A percentile compares a stretch with the other conserved stretches of the same genome.
phyloP scores from a whole-genome alignment of 352 stramenopile species.

The Pythium aquatile region DNA sequence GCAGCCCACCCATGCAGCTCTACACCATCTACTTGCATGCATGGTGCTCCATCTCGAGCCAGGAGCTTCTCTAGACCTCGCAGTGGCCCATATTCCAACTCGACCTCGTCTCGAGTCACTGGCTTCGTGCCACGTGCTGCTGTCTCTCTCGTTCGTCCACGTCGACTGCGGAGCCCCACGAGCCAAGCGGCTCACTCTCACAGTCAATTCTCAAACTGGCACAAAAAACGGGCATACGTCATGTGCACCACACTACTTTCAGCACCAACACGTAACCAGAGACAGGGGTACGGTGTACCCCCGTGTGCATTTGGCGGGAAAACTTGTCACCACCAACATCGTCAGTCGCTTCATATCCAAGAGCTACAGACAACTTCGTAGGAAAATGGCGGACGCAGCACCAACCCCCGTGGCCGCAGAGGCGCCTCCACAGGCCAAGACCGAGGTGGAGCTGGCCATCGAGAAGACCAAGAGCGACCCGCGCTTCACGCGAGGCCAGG shows the following conservation, averaged over 20 bases:
- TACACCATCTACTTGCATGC: not conserved
- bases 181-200: not conserved
- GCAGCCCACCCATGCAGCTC: not conserved
- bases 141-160: conserved; percentile 1
- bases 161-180: not conserved
- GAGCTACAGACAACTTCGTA: not conserved
- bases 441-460: conserved; percentile 31
- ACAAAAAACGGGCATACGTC: conserved; percentile 9
- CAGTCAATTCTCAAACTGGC: not conserved
- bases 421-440: conserved; percentile 7
- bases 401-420: conserved; percentile 1
- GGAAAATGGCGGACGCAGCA: conserved; percentile 9
- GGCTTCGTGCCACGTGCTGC: conserved; percentile 6
- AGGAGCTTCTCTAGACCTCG: not conserved
- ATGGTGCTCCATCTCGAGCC: not conserved
- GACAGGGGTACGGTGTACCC: not conserved
- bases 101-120: not conserved
- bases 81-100: not conserved
- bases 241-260: conserved; percentile 18
- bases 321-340: not conserved
- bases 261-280: not conserved
- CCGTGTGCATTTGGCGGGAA: conserved; percentile 27
- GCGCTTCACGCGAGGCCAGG: conserved; percentile 66
- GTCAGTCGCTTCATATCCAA: not conserved
- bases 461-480: conserved; percentile 67